Evolutionary conservation across 129 eudicot genomes (phyloP).

Genomic region (Apium graveolens): DNA sequence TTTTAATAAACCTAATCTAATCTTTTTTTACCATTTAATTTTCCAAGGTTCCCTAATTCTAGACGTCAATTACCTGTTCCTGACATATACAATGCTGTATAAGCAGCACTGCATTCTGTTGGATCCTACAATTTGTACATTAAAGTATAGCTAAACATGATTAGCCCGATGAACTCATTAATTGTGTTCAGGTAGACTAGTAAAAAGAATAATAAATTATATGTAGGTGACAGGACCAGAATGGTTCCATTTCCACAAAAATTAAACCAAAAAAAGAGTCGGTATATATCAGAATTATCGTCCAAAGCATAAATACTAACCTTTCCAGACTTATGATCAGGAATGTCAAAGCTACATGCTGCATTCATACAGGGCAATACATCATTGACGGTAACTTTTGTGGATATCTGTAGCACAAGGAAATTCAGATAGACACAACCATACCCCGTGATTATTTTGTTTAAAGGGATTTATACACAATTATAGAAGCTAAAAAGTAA

Average conservation of each 20-base stretch:
- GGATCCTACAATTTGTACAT: neutral
- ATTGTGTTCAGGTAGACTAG: neutral
- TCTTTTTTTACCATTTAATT: too few species aligned
- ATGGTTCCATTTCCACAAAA: neutral
- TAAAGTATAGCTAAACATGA: neutral
- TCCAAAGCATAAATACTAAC: slow-evolving; percentile 23
- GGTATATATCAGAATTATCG: neutral
- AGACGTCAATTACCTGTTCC: too few species aligned
- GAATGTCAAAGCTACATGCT: slow-evolving; percentile 76
- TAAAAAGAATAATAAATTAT: neutral
- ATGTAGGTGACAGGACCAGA: neutral
- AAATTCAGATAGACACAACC: slow-evolving; percentile 5
- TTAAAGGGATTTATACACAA: neutral
- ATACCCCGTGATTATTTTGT: neutral
- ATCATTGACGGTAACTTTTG: slow-evolving; percentile 66
- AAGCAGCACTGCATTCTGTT: too few species aligned
- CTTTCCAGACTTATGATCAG: slow-evolving; percentile 97
- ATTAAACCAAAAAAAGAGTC: neutral
- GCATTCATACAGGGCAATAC: slow-evolving; percentile 52
- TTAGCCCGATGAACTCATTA: neutral
- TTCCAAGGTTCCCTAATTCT: too few species aligned
- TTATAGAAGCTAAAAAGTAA: neutral
- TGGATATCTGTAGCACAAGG: slow-evolving; percentile 49
- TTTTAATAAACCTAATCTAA: too few species aligned
- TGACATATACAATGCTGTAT: too few species aligned